Conservation (phyloP, 345 rosid species). For the Aquilaria yunnanensis region DNA sequence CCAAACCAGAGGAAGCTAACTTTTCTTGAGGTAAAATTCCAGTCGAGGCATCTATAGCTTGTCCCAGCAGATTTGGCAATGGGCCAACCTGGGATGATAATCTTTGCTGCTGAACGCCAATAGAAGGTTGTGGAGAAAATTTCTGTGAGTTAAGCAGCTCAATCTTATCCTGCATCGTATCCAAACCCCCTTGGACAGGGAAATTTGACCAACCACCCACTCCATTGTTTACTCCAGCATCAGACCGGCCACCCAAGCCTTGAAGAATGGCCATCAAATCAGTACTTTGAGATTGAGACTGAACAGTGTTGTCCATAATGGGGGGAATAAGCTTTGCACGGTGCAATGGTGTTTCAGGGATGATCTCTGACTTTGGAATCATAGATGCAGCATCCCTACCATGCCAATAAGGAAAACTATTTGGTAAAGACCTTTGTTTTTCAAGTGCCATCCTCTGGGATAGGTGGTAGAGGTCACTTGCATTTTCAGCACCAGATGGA, state of each 20-base stretch:
- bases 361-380: conserved; percentile 52
- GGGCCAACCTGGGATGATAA: conserved; percentile 42
- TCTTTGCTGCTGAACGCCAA: conserved; percentile 71
- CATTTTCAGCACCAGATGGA: conserved; percentile 50
- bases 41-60: conserved; percentile 47
- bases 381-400: conserved; percentile 63
- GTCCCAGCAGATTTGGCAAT: conserved; percentile 61
- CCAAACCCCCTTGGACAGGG: conserved; percentile 39
- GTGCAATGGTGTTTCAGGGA: conserved; percentile 31
- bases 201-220: conserved; percentile 58
- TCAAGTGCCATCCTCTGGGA: conserved; percentile 76
- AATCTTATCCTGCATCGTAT: conserved; percentile 51
- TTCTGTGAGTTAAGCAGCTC: conserved; percentile 48
- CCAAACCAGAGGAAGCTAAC: conserved; percentile 41
- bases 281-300: conserved; percentile 58
- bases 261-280: conserved; percentile 70
- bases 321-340: conserved; percentile 32
- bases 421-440: conserved; percentile 56
- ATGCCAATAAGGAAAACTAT: conserved; percentile 53
- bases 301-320: conserved; percentile 33
- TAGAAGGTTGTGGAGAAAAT: conserved; percentile 54
- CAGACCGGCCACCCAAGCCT: conserved; percentile 58
- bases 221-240: conserved; percentile 42
- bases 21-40: conserved; percentile 50
- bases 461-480: conserved; percentile 52